Base-by-base conservation (phyloP, 176 grass and related monocot genomes). In the Oryza glaberrima region DNA sequence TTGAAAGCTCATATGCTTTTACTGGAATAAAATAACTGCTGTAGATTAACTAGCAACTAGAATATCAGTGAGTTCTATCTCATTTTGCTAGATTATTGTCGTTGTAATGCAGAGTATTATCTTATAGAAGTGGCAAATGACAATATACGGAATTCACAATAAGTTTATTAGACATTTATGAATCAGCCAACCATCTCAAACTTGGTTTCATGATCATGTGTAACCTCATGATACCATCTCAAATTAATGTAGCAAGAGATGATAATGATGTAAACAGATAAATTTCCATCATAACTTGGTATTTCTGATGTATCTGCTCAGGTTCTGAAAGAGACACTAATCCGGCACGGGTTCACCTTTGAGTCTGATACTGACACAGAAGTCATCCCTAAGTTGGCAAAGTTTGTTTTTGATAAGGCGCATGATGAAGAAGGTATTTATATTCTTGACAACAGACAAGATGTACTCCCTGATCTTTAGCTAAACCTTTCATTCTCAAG, bases 311-410 rank as follows among this genome's bases (percentile, higher is more conserved):
- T 76, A 82, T 73, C 45, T 75, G 26, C 82, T 77, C 87, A 98
- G 96, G 93, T 98, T 81, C 36, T 98, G 74, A 98, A 95, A 90
- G 91, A 95, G 85, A 92, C 96, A 58, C 73, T 95, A 70, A 78
- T 88, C 88, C 88, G 89, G 47, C 93, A 98, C 3, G 89, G 93
- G n/a, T 98, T 98, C 65, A 92, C 83, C 38, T 95, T 98, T 81
- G 91, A 88, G 52, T 98, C 96, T 81, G 96, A 98, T 74, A 95
- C 96, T 35, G 93, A 98, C 61, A 98, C 95, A 70, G 95, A 98
- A 94, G 93, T 95, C 65, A 98, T 98, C 45, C 93, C 95, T 30
- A 98, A 98, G 80, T 81, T 98, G 61, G 96, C 96, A 79, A 95
- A 98, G 67, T 95, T 90, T n/a, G 93, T 98, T 45, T 98, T 98